Evolutionary conservation across 148 eudicot species (phyloP).

Genomic region (Rhododendron mucronatum): DNA sequence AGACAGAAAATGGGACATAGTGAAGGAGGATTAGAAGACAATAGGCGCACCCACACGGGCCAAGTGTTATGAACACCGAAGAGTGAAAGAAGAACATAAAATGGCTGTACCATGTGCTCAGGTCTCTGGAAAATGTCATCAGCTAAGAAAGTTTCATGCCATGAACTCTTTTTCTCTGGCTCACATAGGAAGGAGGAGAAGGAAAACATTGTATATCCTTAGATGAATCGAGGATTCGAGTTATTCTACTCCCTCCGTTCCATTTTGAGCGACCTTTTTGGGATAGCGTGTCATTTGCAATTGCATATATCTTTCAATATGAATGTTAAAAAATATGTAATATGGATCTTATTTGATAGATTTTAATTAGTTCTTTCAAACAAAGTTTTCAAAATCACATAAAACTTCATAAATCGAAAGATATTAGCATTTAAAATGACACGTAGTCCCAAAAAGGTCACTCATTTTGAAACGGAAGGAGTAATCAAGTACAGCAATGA

Average conservation of each 20-base stretch:
- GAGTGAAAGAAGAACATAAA: not conserved
- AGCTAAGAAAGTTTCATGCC: not conserved
- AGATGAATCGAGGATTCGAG: not conserved
- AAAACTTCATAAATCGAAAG: too few species aligned
- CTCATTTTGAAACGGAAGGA: too few species aligned
- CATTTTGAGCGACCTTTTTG: too few species aligned
- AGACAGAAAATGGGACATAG: not conserved
- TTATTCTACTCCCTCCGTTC: too few species aligned
- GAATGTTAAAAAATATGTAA: too few species aligned
- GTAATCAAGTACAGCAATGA: not conserved
- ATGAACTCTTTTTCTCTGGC: not conserved
- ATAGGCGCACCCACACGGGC: not conserved
- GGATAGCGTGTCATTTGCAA: too few species aligned
- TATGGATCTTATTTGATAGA: too few species aligned
- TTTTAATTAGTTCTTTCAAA: too few species aligned
- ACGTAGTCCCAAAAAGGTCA: too few species aligned
- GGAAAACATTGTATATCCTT: not conserved
- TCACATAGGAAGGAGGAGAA: not conserved
- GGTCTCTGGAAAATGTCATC: not conserved
- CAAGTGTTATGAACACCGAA: not conserved
- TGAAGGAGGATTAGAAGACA: constrained; percentile 3
- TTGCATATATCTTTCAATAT: too few species aligned
- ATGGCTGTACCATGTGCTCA: not conserved
- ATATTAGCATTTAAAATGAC: too few species aligned
- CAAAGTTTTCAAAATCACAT: too few species aligned